Conservation (phyloP, 2,329 filamentous ascomycete genomes). For the Talaromyces pinophilus region DNA sequence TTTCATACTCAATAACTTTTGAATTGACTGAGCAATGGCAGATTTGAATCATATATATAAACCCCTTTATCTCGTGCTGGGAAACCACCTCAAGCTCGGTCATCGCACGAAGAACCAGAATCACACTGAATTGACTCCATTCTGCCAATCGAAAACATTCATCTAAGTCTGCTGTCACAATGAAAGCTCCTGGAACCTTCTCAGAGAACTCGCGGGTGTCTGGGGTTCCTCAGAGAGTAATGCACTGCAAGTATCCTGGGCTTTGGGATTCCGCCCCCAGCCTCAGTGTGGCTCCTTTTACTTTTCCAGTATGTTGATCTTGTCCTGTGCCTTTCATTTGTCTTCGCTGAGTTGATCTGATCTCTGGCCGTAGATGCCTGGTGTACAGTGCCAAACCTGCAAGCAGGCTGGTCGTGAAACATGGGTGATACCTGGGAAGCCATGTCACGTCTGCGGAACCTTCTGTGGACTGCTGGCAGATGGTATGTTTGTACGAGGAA, state of each 20-base stretch:
- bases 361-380: constrained; percentile 18
- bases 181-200: not conserved
- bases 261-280: not conserved
- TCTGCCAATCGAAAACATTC: not conserved
- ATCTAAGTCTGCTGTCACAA: not conserved
- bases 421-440: constrained; percentile 23
- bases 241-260: not conserved
- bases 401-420: constrained; percentile 20
- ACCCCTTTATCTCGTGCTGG: not conserved
- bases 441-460: constrained; percentile 22
- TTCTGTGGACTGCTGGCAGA: constrained; percentile 6
- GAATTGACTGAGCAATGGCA: not conserved
- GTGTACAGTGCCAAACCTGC: constrained; percentile 17
- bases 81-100: not conserved
- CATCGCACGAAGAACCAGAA: not conserved
- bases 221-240: not conserved
- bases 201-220: not conserved
- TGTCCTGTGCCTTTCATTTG: not conserved
- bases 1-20: not conserved
- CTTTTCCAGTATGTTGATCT: constrained; percentile 4
- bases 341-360: not conserved
- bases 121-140: not conserved
- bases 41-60: not conserved
- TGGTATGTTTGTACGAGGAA: constrained; percentile 1
- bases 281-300: not conserved